These are phyloP conservation scores for Leishmania amazonensis DNA, from an alignment of 208 protist species.

Conservation along the genomic window DNA sequence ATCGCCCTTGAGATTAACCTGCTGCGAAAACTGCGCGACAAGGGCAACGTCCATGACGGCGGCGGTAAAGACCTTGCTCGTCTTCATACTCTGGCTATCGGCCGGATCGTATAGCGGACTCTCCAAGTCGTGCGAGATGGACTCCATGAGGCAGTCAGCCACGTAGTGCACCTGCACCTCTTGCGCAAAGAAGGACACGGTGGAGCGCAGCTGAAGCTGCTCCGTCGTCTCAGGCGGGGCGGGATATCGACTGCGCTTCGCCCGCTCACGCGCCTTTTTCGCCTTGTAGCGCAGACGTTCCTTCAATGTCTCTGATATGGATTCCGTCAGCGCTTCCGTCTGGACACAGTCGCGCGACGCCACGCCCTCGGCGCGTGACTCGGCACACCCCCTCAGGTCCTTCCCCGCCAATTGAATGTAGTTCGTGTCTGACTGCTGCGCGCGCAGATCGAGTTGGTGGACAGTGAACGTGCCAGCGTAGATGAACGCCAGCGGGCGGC, in stretches of 20 bases:
- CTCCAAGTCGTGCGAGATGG: slow-evolving; percentile 1
- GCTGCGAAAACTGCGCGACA: slow-evolving; percentile 45
- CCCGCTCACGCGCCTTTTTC: slow-evolving; percentile 55
- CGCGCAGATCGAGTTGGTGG: slow-evolving; percentile 54
- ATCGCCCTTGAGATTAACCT: slow-evolving; percentile 46
- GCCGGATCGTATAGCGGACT: background rate
- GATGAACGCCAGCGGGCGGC: slow-evolving; percentile 26
- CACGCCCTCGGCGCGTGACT: slow-evolving; percentile 56
- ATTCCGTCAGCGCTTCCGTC: slow-evolving; percentile 72
- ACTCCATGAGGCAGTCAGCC: slow-evolving; percentile 56
- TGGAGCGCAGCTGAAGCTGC: slow-evolving; percentile 71
- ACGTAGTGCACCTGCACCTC: slow-evolving; percentile 72
- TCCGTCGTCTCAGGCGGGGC: slow-evolving; percentile 62
- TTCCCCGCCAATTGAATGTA: slow-evolving; percentile 65
- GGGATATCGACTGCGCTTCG: slow-evolving; percentile 56
- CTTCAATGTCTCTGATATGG: slow-evolving; percentile 63
- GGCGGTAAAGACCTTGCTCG: slow-evolving; percentile 35
- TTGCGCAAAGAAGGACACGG: slow-evolving; percentile 72
- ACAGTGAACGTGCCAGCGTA: slow-evolving; percentile 81
- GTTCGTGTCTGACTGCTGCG: slow-evolving; percentile 68
- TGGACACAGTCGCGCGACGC: slow-evolving; percentile 86
- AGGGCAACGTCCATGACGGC: slow-evolving; percentile 34
- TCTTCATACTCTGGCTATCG: slow-evolving; percentile 4
- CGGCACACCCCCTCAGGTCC: slow-evolving; percentile 62
- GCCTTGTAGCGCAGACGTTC: slow-evolving; percentile 49